Base-by-base conservation (phyloP, 257 asterid genomes). In the Plantago major region DNA sequence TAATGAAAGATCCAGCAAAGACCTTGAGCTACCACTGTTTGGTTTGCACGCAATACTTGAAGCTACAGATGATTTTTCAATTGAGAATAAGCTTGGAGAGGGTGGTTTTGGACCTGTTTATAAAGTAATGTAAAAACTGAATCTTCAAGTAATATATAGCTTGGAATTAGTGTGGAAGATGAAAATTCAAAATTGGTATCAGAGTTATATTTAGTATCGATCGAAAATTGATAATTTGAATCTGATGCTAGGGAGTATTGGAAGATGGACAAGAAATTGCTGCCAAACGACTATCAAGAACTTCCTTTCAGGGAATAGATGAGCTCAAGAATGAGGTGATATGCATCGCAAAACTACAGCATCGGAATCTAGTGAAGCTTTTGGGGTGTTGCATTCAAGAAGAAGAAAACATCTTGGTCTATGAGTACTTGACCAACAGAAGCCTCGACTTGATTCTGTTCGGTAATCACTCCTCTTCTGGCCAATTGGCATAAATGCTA, bases 91-190 rank as follows among this genome's bases (percentile, higher is more conserved):
- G 79, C 74, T 81, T 46, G 90, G 87, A 49, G 74, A 81, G 65
- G 90, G 85, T 64, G 85, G 87, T 64, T 81, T 65, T 63, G 87
- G 87, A 55, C 83, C 79, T 58, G 87, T 83, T n/a, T n/a, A n/a
- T n/a, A n/a, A n/a, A n/a, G n/a, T n/a, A n/a, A n/a, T n/a, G n/a
- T n/a, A n/a, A n/a, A n/a, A n/a, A n/a, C n/a, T n/a, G n/a, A n/a
- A n/a, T n/a, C n/a, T n/a, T n/a, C n/a, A n/a, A n/a, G n/a, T n/a
- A n/a, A n/a, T n/a, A n/a, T n/a, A n/a, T n/a, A n/a, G n/a, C n/a
- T n/a, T n/a, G n/a, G n/a, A n/a, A n/a, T n/a, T n/a, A n/a, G n/a
- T n/a, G n/a, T n/a, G n/a, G n/a, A n/a, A n/a, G n/a, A n/a, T n/a
- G n/a, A n/a, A n/a, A n/a, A n/a, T n/a, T n/a, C n/a, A n/a, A n/a